A percentile compares a stretch with the other conserved stretches of the same genome.
These are phyloP conservation scores for Dothideomycetidae sp. DNA, from an alignment of 2,329 filamentous ascomycete genomes.

Conservation along the genomic window DNA sequence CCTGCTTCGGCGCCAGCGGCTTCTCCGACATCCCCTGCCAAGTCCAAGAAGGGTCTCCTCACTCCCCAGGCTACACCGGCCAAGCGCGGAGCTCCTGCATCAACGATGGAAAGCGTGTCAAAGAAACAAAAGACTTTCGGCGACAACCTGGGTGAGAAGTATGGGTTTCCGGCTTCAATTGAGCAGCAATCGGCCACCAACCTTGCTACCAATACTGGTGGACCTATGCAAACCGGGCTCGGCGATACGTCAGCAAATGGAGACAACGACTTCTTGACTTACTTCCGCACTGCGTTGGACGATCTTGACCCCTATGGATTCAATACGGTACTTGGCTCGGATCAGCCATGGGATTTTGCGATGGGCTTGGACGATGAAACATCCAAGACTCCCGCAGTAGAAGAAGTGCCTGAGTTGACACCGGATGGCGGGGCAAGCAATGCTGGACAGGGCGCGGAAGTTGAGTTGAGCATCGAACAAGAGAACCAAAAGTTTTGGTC, in stretches of 20 bases:
- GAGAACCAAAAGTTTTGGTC: conserved; percentile 5
- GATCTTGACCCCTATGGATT: conserved; percentile 7
- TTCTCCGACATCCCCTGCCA: conserved; percentile 21
- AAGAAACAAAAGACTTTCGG: conserved; percentile 18
- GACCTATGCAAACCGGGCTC: conserved; percentile 9
- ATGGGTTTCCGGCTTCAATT: too few species aligned
- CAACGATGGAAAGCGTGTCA: conserved; percentile 14
- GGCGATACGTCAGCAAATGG: conserved; percentile 1
- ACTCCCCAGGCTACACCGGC: conserved; percentile 10
- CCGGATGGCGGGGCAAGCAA: conserved; percentile 6
- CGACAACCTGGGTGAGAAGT: conserved; percentile 19
- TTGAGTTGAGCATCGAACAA: not conserved
- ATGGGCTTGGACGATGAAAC: conserved; percentile 1
- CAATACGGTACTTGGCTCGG: not conserved
- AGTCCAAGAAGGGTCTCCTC: conserved; percentile 18
- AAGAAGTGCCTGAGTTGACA: conserved; percentile 6
- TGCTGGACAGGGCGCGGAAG: not conserved
- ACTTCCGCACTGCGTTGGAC: conserved; percentile 3
- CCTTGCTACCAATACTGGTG: conserved; percentile 2
- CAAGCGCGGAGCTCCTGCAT: conserved; percentile 11
- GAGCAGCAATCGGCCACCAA: too few species aligned
- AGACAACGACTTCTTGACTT: conserved; percentile 1
- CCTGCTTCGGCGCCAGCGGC: conserved; percentile 20
- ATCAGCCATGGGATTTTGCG: conserved; percentile 1
- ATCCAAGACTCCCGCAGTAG: conserved; percentile 5